These are phyloP conservation scores for Agrocybe pediades DNA, from an alignment of 768 basidiomycete species.

Conservation along the genomic window DNA sequence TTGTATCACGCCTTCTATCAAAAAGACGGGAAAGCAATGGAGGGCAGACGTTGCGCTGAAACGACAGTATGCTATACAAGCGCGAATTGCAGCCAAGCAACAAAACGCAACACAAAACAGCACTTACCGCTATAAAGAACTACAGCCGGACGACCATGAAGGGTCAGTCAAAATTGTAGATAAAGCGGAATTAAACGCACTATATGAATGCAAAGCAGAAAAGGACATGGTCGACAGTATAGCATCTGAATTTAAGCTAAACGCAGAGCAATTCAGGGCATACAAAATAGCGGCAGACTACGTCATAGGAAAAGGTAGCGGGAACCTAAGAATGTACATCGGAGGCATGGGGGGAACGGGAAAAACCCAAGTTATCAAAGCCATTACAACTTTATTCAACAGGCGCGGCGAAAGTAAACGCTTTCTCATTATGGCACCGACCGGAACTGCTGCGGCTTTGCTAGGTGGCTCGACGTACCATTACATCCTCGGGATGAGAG, in stretches of 20 bases:
- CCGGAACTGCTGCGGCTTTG: conserved; percentile 18
- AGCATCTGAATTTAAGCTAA: not conserved
- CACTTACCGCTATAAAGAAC: too few relatives aligned
- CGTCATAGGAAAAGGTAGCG: conserved; percentile 5
- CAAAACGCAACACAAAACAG: too few relatives aligned
- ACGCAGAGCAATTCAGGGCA: conserved; percentile 17
- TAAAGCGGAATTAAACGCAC: too few relatives aligned
- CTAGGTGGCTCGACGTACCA: conserved; percentile 33
- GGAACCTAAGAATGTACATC: conserved; percentile 31
- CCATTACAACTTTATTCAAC: conserved; percentile 25
- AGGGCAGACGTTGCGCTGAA: too few relatives aligned
- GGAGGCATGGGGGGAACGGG: conserved; percentile 39
- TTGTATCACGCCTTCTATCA: too few relatives aligned
- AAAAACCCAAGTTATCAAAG: conserved; percentile 32
- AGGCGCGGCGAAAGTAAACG: conserved; percentile 13
- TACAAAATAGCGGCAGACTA: conserved; percentile 32
- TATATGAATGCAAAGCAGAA: not conserved
- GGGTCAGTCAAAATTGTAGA: too few relatives aligned
- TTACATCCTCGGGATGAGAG: conserved; percentile 24
- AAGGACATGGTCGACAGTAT: conserved; percentile 1
- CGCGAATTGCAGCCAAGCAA: too few relatives aligned
- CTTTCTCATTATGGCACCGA: conserved; percentile 19
- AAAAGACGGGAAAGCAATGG: too few relatives aligned
- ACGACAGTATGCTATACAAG: too few relatives aligned
- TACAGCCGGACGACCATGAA: too few relatives aligned